Evolutionary conservation across 2,329 filamentous ascomycete species (phyloP).

Genomic region (Nemania bipapillata): DNA sequence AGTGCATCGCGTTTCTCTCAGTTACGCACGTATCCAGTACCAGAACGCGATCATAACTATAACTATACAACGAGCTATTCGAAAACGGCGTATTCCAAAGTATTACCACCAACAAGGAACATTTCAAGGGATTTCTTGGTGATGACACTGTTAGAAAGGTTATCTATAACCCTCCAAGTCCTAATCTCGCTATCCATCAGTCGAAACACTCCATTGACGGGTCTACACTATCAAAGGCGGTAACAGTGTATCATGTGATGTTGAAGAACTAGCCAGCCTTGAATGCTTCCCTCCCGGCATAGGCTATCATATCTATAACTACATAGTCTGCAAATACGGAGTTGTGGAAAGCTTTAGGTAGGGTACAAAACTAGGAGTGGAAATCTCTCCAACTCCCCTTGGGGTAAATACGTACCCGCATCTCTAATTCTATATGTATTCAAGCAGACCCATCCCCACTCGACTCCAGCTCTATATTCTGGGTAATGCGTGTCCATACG

Average conservation of each 20-base stretch:
- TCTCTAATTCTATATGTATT: neutral
- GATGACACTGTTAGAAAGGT: no score
- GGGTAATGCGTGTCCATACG: neutral
- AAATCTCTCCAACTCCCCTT: neutral
- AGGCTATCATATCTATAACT: neutral
- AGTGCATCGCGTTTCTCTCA: no score
- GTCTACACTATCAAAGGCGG: neutral
- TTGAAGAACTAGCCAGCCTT: neutral
- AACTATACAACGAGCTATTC: no score
- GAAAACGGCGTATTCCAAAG: no score
- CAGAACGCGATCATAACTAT: no score
- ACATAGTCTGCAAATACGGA: neutral
- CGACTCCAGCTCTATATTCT: neutral
- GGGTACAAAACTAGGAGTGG: no score
- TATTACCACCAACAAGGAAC: no score
- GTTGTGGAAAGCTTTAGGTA: neutral
- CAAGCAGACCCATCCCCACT: no score
- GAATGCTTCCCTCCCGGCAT: neutral
- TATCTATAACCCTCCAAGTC: no score
- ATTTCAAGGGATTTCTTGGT: no score
- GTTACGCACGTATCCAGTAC: no score
- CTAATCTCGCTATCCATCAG: no score
- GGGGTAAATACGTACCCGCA: neutral
- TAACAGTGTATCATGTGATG: neutral
- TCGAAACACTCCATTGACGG: neutral